Evolutionary conservation across 2,329 filamentous ascomycete species (phyloP).

Genomic region (Didymella pinodella): DNA sequence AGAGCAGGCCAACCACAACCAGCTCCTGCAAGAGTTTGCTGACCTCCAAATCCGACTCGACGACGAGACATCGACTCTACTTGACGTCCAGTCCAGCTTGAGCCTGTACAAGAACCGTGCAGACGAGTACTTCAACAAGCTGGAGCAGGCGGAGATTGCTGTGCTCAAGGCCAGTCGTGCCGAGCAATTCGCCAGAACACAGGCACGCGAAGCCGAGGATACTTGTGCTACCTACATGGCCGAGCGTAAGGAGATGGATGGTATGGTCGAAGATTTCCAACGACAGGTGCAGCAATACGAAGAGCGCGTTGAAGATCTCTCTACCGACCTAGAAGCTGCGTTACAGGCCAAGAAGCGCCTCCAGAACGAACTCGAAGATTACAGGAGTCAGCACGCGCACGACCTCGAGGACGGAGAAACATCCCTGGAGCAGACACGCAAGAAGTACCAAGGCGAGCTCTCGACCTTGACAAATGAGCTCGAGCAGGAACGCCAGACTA

Average conservation of each 20-base stretch:
- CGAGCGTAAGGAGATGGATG: constrained; percentile 89
- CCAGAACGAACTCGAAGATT: constrained; percentile 97
- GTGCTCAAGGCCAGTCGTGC: constrained; percentile 91
- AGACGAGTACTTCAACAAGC: constrained; percentile 95
- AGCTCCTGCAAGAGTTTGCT: constrained; percentile 89
- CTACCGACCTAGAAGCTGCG: constrained; percentile 85
- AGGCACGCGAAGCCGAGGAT: constrained; percentile 90
- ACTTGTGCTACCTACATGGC: constrained; percentile 89
- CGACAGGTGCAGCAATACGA: constrained; percentile 88
- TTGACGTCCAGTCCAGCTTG: constrained; percentile 84
- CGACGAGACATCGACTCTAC: constrained; percentile 82
- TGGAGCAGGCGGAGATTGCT: constrained; percentile 95
- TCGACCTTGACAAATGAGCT: constrained; percentile 89
- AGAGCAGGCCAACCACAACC: constrained; percentile 84
- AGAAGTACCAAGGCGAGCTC: constrained; percentile 96
- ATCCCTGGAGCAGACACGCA: constrained; percentile 94
- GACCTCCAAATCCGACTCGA: constrained; percentile 94
- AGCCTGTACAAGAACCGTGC: constrained; percentile 89
- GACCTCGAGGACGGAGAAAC: constrained; percentile 97
- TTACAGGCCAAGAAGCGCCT: constrained; percentile 91
- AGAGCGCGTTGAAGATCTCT: constrained; percentile 88
- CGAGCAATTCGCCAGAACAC: constrained; percentile 91
- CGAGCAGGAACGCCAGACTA: constrained; percentile 90
- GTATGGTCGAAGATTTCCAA: constrained; percentile 86
- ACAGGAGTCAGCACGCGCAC: constrained; percentile 91